These are phyloP conservation scores for Phaffomyces antillensis DNA, from an alignment of 805 yeast species.

Conservation along the genomic window DNA sequence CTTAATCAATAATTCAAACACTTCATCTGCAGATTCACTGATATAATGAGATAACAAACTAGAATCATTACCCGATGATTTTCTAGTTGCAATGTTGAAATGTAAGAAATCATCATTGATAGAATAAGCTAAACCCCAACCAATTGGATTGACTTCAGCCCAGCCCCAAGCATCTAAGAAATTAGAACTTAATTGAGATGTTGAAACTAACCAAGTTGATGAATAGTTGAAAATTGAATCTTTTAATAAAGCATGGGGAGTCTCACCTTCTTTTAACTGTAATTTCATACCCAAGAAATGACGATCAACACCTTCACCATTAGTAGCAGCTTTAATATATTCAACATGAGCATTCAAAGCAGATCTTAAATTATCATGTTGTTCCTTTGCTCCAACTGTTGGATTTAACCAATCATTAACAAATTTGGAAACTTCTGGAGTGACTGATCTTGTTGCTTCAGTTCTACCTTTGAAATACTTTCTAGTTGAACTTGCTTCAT, in stretches of 20 bases:
- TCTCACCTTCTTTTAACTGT: slow-evolving; percentile 52
- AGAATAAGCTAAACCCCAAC: slow-evolving; percentile 92
- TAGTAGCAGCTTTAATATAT: slow-evolving; percentile 70
- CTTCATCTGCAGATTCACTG: slow-evolving; percentile 72
- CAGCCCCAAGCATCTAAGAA: slow-evolving; percentile 90
- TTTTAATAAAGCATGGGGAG: slow-evolving; percentile 54
- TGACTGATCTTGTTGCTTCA: slow-evolving; percentile 84
- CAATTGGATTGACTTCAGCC: slow-evolving; percentile 91
- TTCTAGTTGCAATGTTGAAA: slow-evolving; percentile 74
- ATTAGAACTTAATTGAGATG: slow-evolving; percentile 84
- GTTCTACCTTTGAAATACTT: slow-evolving; percentile 86
- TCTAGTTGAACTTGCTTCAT: slow-evolving; percentile 94
- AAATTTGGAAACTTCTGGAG: slow-evolving; percentile 60
- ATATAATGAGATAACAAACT: slow-evolving; percentile 59
- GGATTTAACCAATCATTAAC: slow-evolving; percentile 68
- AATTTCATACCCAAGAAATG: slow-evolving; percentile 86
- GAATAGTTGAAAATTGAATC: slow-evolving; percentile 77
- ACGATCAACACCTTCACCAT: slow-evolving; percentile 88
- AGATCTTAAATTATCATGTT: slow-evolving; percentile 57
- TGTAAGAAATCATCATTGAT: slow-evolving; percentile 79
- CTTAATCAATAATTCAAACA: slow-evolving; percentile 51
- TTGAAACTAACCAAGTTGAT: slow-evolving; percentile 76
- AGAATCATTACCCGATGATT: slow-evolving; percentile 49
- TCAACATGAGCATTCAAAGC: slow-evolving; percentile 71
- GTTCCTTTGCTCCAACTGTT: slow-evolving; percentile 38